A percentile compares a stretch with the other conserved stretches of the same genome.
These are phyloP conservation scores for Xylariaceae sp. DNA, from an alignment of 2,329 filamentous ascomycete species.

Conservation along the genomic window DNA sequence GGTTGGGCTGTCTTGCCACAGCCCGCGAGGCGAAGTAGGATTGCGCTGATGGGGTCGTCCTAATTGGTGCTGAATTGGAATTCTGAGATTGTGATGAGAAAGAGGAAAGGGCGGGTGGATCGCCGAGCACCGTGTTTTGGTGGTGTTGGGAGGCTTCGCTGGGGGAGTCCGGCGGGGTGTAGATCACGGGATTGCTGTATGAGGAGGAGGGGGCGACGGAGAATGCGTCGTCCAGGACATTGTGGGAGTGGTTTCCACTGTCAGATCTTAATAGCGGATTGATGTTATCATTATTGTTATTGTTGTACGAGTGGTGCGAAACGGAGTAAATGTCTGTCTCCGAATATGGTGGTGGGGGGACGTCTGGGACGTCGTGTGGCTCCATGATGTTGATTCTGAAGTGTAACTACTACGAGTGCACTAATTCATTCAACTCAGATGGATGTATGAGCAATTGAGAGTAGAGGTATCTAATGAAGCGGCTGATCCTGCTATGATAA, in stretches of 20 bases:
- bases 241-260: too few relatives aligned
- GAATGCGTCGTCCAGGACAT: conserved; percentile 31
- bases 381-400: conserved; percentile 25
- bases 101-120: conserved; percentile 40
- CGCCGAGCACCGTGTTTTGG: too few relatives aligned
- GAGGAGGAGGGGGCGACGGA: conserved; percentile 40
- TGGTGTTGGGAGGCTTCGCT: conserved; percentile 31
- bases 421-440: too few relatives aligned
- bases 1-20: conserved; percentile 7
- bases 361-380: conserved; percentile 38
- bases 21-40: neutral
- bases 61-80: too few relatives aligned
- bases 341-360: conserved; percentile 54
- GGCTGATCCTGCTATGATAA: too few relatives aligned
- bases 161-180: conserved; percentile 50
- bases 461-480: too few relatives aligned
- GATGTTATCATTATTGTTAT: too few relatives aligned
- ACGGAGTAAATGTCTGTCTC: conserved; percentile 54
- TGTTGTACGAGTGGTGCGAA: conserved; percentile 31
- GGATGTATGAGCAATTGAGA: too few relatives aligned
- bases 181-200: conserved; percentile 44
- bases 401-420: too few relatives aligned
- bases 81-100: conserved; percentile 42
- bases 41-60: too few relatives aligned
- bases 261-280: too few relatives aligned